Evolutionary conservation across 75 land plant species (phyloP).

Genomic region (Pinus taeda): DNA sequence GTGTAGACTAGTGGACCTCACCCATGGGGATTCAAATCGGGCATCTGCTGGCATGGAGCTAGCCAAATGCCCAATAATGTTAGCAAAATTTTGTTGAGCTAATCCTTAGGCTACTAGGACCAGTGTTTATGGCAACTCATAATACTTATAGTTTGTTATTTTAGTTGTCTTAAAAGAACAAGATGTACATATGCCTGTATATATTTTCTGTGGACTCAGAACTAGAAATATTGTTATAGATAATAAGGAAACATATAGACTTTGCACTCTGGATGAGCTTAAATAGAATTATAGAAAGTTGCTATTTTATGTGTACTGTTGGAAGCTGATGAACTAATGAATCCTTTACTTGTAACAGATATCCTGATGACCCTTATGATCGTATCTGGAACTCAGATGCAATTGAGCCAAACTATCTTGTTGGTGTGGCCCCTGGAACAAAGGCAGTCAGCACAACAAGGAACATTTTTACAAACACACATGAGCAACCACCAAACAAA

Average conservation of each 20-base stretch:
- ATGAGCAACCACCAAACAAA: constrained; percentile 63
- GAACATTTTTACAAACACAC: constrained; percentile 21
- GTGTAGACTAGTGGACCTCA: too few relatives aligned
- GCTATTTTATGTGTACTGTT: neutral
- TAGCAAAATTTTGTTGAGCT: too few relatives aligned
- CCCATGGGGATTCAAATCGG: too few relatives aligned
- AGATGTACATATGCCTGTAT: too few relatives aligned
- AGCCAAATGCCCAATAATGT: too few relatives aligned
- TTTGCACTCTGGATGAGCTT: neutral
- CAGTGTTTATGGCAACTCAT: too few relatives aligned
- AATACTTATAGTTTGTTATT: too few relatives aligned
- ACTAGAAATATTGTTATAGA: neutral
- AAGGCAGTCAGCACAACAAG: constrained; percentile 35
- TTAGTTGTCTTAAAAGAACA: too few relatives aligned
- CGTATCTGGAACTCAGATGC: constrained; percentile 78
- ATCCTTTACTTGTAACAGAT: constrained; percentile 33
- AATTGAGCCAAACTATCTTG: constrained; percentile 45
- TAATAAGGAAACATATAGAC: neutral
- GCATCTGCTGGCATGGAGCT: too few relatives aligned
- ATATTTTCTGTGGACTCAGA: neutral
- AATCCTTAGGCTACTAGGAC: too few relatives aligned
- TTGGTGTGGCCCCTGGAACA: constrained; percentile 46
- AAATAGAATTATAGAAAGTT: neutral
- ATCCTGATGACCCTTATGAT: constrained; percentile 78
- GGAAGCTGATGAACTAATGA: neutral